phyloP scores from a whole-genome alignment of 2,329 filamentous ascomycete species.

The Aureobasidium namibiae region DNA sequence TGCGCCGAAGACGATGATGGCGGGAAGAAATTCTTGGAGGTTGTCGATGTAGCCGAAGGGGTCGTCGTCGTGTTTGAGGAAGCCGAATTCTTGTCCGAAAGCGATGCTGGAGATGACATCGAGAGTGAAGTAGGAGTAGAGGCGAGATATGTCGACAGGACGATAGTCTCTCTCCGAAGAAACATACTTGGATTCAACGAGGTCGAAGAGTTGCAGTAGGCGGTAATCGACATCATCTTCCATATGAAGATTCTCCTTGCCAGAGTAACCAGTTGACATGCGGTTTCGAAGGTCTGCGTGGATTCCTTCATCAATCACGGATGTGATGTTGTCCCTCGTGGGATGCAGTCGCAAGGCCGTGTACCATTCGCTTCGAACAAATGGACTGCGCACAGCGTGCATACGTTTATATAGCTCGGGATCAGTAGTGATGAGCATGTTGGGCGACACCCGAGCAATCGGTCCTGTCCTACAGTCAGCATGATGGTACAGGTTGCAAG shows the following conservation, averaged over 20 bases:
- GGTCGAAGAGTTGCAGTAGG: slow-evolving; percentile 26
- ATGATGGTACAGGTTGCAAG: neutral
- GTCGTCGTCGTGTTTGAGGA: slow-evolving; percentile 41
- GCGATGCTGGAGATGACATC: slow-evolving; percentile 35
- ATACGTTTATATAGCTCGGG: slow-evolving; percentile 30
- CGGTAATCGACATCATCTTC: slow-evolving; percentile 31
- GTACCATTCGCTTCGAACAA: slow-evolving; percentile 30
- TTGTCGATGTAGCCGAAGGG: slow-evolving; percentile 42
- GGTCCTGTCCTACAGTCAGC: slow-evolving; percentile 23
- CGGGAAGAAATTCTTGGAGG: slow-evolving; percentile 34
- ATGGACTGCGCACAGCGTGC: slow-evolving; percentile 30
- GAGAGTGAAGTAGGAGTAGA: slow-evolving; percentile 33
- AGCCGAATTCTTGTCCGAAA: slow-evolving; percentile 41
- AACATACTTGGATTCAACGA: slow-evolving; percentile 28
- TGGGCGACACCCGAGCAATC: slow-evolving; percentile 30
- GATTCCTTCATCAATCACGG: slow-evolving; percentile 29
- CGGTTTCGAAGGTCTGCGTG: slow-evolving; percentile 30
- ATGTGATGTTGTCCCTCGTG: slow-evolving; percentile 32
- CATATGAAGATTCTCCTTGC: slow-evolving; percentile 31
- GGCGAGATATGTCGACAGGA: slow-evolving; percentile 28
- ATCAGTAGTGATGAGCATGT: slow-evolving; percentile 30
- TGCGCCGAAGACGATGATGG: slow-evolving; percentile 37
- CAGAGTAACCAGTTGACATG: slow-evolving; percentile 32
- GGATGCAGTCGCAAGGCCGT: slow-evolving; percentile 31
- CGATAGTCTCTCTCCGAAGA: slow-evolving; percentile 24